phyloP scores from a whole-genome alignment of 73 alveolate species.

The Tetrahymena elliotti region DNA sequence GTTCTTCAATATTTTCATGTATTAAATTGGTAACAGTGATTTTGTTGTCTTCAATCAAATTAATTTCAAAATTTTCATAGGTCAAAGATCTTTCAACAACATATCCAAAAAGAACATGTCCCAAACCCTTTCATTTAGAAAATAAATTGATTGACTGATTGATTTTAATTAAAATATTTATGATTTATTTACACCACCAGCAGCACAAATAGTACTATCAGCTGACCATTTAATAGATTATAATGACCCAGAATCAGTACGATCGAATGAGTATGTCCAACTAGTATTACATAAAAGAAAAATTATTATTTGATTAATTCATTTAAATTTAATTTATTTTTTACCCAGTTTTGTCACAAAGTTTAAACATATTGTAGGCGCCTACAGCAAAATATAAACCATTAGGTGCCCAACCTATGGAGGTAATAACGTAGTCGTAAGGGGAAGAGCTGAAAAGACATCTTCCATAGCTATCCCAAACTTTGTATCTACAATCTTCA shows the following conservation, averaged over 20 bases:
- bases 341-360: constrained; percentile 95
- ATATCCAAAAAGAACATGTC: constrained; percentile 84
- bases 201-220: constrained; percentile 95
- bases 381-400: constrained; percentile 95
- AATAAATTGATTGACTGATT: background rate
- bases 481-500: constrained; percentile 95
- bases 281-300: background rate
- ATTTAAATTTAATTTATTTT: background rate
- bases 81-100: constrained; percentile 68
- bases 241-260: constrained; percentile 80
- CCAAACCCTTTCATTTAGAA: constrained; percentile 7
- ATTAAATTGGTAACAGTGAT: constrained; percentile 73
- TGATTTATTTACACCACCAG: constrained; percentile 88
- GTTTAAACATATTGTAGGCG: constrained; percentile 89
- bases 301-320: background rate
- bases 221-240: constrained; percentile 82
- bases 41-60: constrained; percentile 91
- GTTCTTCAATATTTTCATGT: constrained; percentile 93
- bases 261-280: constrained; percentile 93
- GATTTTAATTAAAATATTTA: background rate
- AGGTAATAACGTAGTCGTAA: constrained; percentile 92
- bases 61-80: constrained; percentile 94
- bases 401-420: constrained; percentile 95
- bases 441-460: constrained; percentile 90
- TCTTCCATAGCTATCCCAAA: constrained; percentile 97